Base-by-base conservation (phyloP, 192 early-diverging fungal species). In the Coemansia sp. region DNA sequence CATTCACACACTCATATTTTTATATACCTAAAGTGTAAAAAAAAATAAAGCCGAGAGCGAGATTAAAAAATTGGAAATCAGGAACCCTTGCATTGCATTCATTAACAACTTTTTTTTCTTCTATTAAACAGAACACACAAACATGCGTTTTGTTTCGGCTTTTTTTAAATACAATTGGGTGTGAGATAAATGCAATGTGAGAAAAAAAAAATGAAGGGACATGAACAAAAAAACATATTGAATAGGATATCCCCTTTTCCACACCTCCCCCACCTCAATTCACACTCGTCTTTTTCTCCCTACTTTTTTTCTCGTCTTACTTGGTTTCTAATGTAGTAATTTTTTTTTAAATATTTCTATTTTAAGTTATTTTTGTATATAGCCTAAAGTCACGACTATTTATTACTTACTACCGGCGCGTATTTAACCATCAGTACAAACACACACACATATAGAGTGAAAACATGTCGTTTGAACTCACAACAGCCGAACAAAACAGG, bases 381-480 rank as follows among this genome's bases (percentile, higher is more conserved):
- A n/a, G n/a, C n/a, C n/a, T n/a, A n/a, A n/a, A n/a, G 20, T 60
- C 38, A 34, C 18, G 20, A 38, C 36, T 28, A 40, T 28, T 52
- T 56, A 8, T 40, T 56, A 32, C n/a, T 25, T 48, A 14, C 3
- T 64, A 51, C 18, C 17, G 29, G 34, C 25, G 14, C 33, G 25
- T n/a, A n/a, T n/a, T n/a, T n/a, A n/a, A n/a, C n/a, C n/a, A n/a
- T n/a, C n/a, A n/a, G n/a, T n/a, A n/a, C n/a, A n/a, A n/a, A n/a
- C 28, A 62, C 25, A 30, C 1, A n/a, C 30, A 45, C 16, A 45
- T 2, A 7, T 14, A 45, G 42, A 45, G 12, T n/a, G 2, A 45
- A 45, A 45, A 7, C 42, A 73, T 73, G 61, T 71, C 71, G 25
- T 79, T 79, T 59, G 68, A 71, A 29, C 52, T 66, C n/a, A 80